A percentile compares a stretch with the other conserved stretches of the same genome.
Evolutionary conservation across 257 asterid species (phyloP).

Genomic region (Euphrasia confusa): DNA sequence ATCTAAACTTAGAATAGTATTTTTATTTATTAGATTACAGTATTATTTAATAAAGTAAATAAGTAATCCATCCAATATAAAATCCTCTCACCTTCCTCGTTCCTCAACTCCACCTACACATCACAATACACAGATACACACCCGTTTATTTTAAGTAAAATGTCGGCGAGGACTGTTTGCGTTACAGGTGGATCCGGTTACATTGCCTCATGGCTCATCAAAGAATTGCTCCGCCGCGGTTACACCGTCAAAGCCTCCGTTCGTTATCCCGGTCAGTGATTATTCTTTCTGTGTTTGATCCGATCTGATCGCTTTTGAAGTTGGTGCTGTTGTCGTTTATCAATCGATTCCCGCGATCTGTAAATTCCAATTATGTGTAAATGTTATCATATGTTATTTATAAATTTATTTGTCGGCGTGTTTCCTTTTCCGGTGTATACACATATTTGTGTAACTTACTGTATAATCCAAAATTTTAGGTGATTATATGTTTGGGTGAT

Average conservation of each 20-base stretch:
- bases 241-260: conserved; percentile 1
- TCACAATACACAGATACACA: too few species aligned
- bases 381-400: too few species aligned
- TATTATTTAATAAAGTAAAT: too few species aligned
- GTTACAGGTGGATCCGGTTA: not conserved
- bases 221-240: not conserved
- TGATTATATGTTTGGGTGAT: not conserved
- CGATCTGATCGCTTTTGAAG: not conserved
- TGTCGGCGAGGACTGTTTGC: not conserved
- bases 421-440: not conserved
- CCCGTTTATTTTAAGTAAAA: too few species aligned
- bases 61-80: too few species aligned
- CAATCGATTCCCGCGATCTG: not conserved
- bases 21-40: too few species aligned
- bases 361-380: not conserved
- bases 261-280: conserved; percentile 5
- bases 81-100: too few species aligned
- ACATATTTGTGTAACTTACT: too few species aligned
- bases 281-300: not conserved
- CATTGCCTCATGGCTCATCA: not conserved
- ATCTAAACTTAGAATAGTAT: too few species aligned
- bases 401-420: not conserved
- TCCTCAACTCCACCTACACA: too few species aligned
- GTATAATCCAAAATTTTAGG: not conserved
- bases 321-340: not conserved